phyloP scores from a whole-genome alignment of 2,329 filamentous ascomycete genomes.

The Alternaria sp. region DNA sequence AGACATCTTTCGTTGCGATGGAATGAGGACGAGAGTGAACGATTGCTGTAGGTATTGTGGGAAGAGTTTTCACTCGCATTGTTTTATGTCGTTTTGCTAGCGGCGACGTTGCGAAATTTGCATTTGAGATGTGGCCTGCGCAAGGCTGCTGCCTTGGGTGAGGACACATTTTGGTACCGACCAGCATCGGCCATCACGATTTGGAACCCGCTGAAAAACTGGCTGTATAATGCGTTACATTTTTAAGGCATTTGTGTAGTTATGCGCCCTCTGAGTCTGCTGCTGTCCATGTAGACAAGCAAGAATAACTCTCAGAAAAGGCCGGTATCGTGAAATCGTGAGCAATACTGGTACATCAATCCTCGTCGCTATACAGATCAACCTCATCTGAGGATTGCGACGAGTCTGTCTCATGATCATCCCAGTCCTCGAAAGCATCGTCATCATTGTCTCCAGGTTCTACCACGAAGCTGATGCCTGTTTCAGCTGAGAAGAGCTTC shows the following conservation, averaged over 20 bases:
- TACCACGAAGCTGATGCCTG: conserved; percentile 13
- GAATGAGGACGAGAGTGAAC: not conserved
- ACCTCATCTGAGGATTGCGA: conserved; percentile 22
- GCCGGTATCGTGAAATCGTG: not conserved
- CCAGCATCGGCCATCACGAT: not conserved
- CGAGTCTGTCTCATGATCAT: conserved; percentile 9
- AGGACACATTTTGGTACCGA: not conserved
- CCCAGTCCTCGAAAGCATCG: conserved; percentile 6
- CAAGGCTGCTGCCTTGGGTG: not conserved
- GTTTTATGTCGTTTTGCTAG: not conserved
- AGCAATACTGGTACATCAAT: not conserved
- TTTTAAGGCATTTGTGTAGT: not conserved
- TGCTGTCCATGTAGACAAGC: not conserved
- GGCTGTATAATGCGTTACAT: not conserved
- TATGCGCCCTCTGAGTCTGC: not conserved
- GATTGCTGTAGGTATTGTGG: not conserved
- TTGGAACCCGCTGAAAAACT: not conserved
- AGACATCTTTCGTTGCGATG: not conserved
- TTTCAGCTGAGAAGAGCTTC: not conserved
- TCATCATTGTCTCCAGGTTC: conserved; percentile 2
- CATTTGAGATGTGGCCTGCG: not conserved
- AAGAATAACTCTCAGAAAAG: not conserved
- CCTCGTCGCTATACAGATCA: conserved; percentile 19
- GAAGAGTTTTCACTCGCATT: not conserved
- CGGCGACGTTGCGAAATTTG: not conserved